A percentile compares a stretch with the other conserved stretches of the same genome.
phyloP scores from a whole-genome alignment of 805 yeast species.

The Nematodospora valgi region DNA sequence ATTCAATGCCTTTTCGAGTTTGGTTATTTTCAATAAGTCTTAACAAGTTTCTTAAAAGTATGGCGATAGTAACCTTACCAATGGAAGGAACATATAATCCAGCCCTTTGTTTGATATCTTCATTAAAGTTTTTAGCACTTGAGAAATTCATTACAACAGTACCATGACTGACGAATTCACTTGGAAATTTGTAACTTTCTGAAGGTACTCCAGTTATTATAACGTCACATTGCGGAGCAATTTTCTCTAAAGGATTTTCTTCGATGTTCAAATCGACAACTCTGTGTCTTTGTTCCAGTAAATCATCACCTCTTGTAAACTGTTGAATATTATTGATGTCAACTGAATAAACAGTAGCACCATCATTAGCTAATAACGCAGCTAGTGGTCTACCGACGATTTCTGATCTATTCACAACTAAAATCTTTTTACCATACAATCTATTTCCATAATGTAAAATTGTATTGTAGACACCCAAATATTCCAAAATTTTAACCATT shows the following conservation, averaged over 20 bases:
- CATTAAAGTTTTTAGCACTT: conserved; percentile 82
- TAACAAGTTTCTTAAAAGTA: conserved; percentile 85
- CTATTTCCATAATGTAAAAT: conserved; percentile 86
- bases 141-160: conserved; percentile 90
- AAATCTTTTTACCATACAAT: conserved; percentile 86
- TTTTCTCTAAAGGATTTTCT: conserved; percentile 52
- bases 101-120: conserved; percentile 79
- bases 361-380: conserved; percentile 93
- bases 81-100: conserved; percentile 92
- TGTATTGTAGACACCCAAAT: conserved; percentile 80
- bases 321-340: conserved; percentile 85
- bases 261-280: conserved; percentile 56
- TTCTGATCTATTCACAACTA: conserved; percentile 90
- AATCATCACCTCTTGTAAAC: conserved; percentile 92
- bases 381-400: conserved; percentile 98
- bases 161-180: conserved; percentile 76
- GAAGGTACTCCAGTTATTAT: conserved; percentile 95
- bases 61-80: conserved; percentile 94
- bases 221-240: conserved; percentile 79
- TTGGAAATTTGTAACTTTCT: conserved; percentile 78
- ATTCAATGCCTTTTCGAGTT: conserved; percentile 16
- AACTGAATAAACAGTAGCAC: conserved; percentile 92
- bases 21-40: conserved; percentile 70
- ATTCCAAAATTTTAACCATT: conserved; percentile 87
- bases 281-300: conserved; percentile 76